Conservation (phyloP, 75 land plant species). For the Cunninghamia lanceolata region DNA sequence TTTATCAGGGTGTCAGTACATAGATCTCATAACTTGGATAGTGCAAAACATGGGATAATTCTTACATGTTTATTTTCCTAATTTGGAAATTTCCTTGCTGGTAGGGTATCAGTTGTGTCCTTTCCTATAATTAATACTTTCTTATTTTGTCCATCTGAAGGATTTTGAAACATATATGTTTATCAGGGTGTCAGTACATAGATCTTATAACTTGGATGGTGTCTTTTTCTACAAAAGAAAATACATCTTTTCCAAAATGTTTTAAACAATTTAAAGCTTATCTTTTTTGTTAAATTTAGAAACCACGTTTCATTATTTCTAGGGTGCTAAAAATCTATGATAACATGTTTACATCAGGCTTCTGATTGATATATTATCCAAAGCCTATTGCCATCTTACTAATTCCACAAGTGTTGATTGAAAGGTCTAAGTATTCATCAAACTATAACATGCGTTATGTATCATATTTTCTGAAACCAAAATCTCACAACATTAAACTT, state of each 20-base stretch:
- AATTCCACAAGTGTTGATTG: neutral
- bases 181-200: neutral
- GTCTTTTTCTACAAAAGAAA: neutral
- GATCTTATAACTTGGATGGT: neutral
- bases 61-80: neutral
- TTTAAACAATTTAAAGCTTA: neutral
- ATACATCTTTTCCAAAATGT: neutral
- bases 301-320: neutral
- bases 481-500: neutral
- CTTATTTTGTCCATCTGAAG: neutral
- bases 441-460: neutral
- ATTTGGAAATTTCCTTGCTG: neutral
- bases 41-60: neutral
- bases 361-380: neutral
- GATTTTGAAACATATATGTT: neutral
- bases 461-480: neutral
- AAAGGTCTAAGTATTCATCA: neutral
- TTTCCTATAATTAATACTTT: neutral
- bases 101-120: neutral
- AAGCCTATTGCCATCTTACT: neutral
- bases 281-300: neutral
- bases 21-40: neutral
- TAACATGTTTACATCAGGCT: neutral
- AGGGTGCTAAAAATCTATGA: neutral
- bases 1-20: neutral